Evolutionary conservation across 164 flowering plant species (phyloP).

Genomic region (Magnolia sinica): DNA sequence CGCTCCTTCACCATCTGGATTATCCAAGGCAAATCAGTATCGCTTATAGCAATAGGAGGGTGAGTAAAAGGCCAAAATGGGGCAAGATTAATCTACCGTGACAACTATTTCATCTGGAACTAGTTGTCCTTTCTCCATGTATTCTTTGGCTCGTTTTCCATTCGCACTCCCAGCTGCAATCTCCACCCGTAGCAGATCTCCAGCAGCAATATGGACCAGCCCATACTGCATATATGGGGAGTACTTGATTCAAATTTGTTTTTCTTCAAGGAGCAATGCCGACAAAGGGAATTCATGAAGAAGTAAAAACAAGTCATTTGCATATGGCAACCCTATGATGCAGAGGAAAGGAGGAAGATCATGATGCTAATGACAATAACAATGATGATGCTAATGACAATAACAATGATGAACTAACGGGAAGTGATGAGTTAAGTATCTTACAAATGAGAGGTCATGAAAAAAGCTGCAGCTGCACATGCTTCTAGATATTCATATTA

Average conservation of each 20-base stretch:
- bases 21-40: constrained; percentile 7
- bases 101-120: constrained; percentile 93
- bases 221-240: constrained; percentile 75
- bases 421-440: background rate
- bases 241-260: constrained; percentile 38
- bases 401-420: background rate
- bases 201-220: constrained; percentile 93
- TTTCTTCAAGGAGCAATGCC: constrained; percentile 22
- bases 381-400: background rate
- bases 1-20: constrained; percentile 96
- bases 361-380: background rate
- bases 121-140: constrained; percentile 83
- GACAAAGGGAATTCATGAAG: constrained; percentile 26
- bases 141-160: constrained; percentile 82
- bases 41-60: constrained; percentile 5
- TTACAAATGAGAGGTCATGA: background rate
- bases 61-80: constrained; percentile 4
- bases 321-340: background rate
- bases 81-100: constrained; percentile 42
- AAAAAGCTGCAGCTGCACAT: background rate
- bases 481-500: background rate
- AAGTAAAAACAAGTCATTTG: constrained; percentile 12
- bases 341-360: background rate
- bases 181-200: constrained; percentile 88
- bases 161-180: constrained; percentile 78